Base-by-base conservation (phyloP, 2,329 filamentous ascomycete species). In the Aspergillus alliaceus region DNA sequence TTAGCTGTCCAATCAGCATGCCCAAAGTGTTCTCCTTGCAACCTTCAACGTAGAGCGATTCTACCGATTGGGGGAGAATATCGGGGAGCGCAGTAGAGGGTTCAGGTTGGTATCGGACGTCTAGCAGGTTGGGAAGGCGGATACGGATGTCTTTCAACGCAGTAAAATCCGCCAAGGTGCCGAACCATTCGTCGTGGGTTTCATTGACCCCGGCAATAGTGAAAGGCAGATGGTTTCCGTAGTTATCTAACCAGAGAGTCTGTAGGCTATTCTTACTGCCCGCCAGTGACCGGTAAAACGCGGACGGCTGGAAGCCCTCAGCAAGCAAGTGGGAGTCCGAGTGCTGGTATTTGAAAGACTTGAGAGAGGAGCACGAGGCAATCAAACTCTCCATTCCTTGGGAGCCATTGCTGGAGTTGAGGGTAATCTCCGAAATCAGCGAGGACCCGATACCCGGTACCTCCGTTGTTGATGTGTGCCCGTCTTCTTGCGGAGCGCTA, bases 281-380 rank as follows among this genome's bases (percentile, higher is more conserved):
- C 4, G 63, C 44, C 22, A 72, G 57, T 8, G 69, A 67, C 29
- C 51, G 58, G 52, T 63, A 54, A 48, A 72, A 70, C 1, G 66
- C 64, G 1, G 63, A 56, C 1, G 69, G 69, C 31, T 61, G 64
- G 53, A 66, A 71, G 4, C 66, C 69, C 39, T 65, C 61, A 0
- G 67, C 62, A 2, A 61, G 57, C 6, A 68, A 39, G n/a, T 68
- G 65, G 2, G 61, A 61, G 46, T 72, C 69, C 1, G 68, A 69
- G 54, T 72, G 69, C 40, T 72, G 69, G 27, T 72, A 70, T 49
- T 70, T 71, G 55, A 72, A 70, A 1, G 66, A 67, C 4, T 56
- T 60, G 15, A 72, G 52, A 1, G 60, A 55, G 7, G 63, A 47
- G 54, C 69, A 71, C 3, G 61, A 61, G 2, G 58, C 46, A 9